These are phyloP conservation scores for Anacardium occidentale DNA, from an alignment of 345 rosid genomes.

Conservation along the genomic window DNA sequence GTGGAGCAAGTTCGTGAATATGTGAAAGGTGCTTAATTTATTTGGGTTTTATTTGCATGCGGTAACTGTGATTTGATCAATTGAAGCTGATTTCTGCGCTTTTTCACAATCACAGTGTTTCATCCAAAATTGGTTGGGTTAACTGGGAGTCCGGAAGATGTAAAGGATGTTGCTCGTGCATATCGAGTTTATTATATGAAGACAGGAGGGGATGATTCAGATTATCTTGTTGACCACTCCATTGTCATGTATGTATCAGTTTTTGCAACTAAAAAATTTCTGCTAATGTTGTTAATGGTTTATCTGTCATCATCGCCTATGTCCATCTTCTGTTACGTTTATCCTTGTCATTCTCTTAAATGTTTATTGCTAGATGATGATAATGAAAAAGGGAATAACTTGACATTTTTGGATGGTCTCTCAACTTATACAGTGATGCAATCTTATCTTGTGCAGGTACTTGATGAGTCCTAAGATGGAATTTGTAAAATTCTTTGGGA, in stretches of 20 bases:
- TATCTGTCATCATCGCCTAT: neutral
- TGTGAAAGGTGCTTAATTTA: conserved; percentile 61
- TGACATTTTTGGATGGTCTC: neutral
- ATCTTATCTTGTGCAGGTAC: conserved; percentile 56
- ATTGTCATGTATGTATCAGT: conserved; percentile 71
- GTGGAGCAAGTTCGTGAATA: conserved; percentile 91
- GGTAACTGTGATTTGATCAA: neutral
- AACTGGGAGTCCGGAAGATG: conserved; percentile 80
- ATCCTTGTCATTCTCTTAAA: neutral
- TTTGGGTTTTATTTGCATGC: conserved; percentile 5
- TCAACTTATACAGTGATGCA: neutral
- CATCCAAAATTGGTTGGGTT: conserved; percentile 84
- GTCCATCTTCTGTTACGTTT: neutral
- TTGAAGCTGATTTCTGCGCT: neutral
- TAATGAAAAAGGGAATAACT: too few species aligned
- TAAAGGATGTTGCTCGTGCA: conserved; percentile 79
- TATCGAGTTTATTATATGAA: conserved; percentile 97
- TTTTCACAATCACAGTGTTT: conserved; percentile 52
- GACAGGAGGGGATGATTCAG: conserved; percentile 92
- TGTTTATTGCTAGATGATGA: neutral
- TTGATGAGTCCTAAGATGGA: conserved; percentile 87
- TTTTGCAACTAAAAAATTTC: neutral
- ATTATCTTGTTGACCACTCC: conserved; percentile 98
- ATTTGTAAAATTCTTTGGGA: conserved; percentile 86
- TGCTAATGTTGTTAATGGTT: neutral